phyloP scores from a whole-genome alignment of 805 yeast species.

The Metschnikowia proteae region DNA sequence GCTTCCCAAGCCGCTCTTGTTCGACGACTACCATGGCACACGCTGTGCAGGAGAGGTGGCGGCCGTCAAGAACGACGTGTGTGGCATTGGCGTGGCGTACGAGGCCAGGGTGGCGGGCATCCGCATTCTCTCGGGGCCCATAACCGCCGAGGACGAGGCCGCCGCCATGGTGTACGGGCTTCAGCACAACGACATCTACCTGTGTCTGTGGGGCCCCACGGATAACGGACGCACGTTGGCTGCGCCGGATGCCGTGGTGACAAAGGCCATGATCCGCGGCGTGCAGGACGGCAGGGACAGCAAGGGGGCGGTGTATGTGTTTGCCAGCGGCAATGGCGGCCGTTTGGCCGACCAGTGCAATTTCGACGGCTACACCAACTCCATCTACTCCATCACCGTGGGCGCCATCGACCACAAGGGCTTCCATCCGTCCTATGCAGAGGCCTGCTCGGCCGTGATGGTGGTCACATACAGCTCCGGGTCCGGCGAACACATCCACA shows the following conservation, averaged over 20 bases:
- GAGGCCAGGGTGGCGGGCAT: slow-evolving; percentile 84
- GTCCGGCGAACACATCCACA: slow-evolving; percentile 80
- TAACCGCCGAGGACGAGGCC: slow-evolving; percentile 88
- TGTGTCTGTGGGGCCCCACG: slow-evolving; percentile 98
- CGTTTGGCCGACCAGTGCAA: slow-evolving; percentile 82
- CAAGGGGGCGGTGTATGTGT: slow-evolving; percentile 86
- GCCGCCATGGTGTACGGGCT: slow-evolving; percentile 75
- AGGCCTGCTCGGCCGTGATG: slow-evolving; percentile 91
- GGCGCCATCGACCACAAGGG: slow-evolving; percentile 90
- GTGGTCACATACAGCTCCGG: slow-evolving; percentile 93
- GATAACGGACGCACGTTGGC: slow-evolving; percentile 88
- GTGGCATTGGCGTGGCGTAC: slow-evolving; percentile 98
- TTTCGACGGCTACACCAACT: slow-evolving; percentile 95
- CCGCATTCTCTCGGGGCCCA: slow-evolving; percentile 76
- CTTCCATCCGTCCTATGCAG: slow-evolving; percentile 83
- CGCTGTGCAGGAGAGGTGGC: slow-evolving; percentile 98
- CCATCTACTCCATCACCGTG: slow-evolving; percentile 90
- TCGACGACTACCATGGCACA: slow-evolving; percentile 91
- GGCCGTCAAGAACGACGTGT: slow-evolving; percentile 76
- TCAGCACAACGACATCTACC: slow-evolving; percentile 86
- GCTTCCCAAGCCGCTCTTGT: slow-evolving; percentile 74
- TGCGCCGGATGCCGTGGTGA: slow-evolving; percentile 75
- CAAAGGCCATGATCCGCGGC: slow-evolving; percentile 81
- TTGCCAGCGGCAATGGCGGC: slow-evolving; percentile 96
- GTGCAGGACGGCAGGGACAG: slow-evolving; percentile 73